Evolutionary conservation across 2,329 filamentous ascomycete species (phyloP), one percentile per base, ranked within the genome.

Genomic region (Xylariaceae sp.): DNA sequence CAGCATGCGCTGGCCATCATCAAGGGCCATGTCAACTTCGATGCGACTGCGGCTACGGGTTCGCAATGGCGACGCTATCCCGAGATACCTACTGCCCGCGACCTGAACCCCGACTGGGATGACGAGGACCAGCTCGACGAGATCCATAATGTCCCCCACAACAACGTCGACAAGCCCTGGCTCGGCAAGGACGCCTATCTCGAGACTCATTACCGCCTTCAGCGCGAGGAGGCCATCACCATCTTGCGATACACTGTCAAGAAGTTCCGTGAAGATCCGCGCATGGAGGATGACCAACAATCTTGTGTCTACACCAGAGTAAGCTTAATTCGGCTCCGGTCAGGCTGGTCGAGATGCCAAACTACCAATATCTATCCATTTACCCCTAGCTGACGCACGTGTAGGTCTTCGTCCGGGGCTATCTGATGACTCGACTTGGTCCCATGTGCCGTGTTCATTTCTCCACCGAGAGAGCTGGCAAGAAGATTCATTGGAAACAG

Each of bases 221-320:
- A 87, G 6, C 72, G 88, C 3, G 83, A 87, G 49, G 87, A 94
- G 51, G 74, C 77, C 0, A 64, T 84, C 3, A 72, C 81, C 10
- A 71, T 79, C 1, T 64, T 94, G 1, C 72, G 87, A 5, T 69
- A 76, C 40, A 78, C 83, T 0, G 70, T 94, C 1, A 59, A 63
- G 0, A 58, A 67, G 10, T 70, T 83, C 35, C 69, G 65, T 16
- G 43, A 56, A 1, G 49, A 68, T 5, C 77, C 79, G 0, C 40
- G 50, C 0, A 75, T 77, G 57, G 56, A 56, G 10, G 87, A 93
- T 37, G 65, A 66, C 0, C 49, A 66, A 1, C 57, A 67, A 4
- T 69, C 75, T 0, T 75, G 71, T 5, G 68, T 90, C 11, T 92
- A 92, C 45, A 80, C 82, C 3, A 72, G 80, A 56, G 83, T 83